Percentiles rank a stretch among this genome's conserved stretches.
Evolutionary conservation across 192 early-diverging fungal species (phyloP).

Genomic region (Mortierella antarctica): DNA sequence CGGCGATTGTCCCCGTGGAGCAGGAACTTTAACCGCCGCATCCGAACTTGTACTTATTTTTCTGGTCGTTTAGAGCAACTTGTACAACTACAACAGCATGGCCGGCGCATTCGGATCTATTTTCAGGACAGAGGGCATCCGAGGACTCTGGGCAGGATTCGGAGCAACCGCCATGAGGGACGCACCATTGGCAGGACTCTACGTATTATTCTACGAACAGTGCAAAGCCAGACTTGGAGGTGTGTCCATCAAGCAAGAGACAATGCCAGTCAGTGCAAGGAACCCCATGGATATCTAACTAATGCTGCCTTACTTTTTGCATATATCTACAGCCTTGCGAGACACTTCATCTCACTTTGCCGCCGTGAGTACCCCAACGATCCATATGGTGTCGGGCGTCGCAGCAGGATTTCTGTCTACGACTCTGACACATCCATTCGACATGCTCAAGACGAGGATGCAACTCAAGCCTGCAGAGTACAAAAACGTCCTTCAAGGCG

Average conservation of each 20-base stretch:
- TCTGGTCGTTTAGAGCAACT: conserved; percentile 70
- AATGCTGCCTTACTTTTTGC: not conserved
- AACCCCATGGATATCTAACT: too few relatives aligned
- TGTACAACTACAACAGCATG: conserved; percentile 85
- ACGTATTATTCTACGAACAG: conserved; percentile 89
- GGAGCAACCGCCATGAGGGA: conserved; percentile 90
- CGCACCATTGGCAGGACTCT: conserved; percentile 91
- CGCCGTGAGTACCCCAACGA: conserved; percentile 56
- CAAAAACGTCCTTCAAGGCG: conserved; percentile 58
- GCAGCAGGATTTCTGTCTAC: conserved; percentile 80
- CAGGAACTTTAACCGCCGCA: too few relatives aligned
- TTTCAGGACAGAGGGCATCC: conserved; percentile 71
- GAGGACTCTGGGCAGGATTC: conserved; percentile 88
- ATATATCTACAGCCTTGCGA: conserved; percentile 19
- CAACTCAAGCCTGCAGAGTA: conserved; percentile 86
- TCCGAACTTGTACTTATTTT: not conserved
- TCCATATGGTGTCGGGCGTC: conserved; percentile 72
- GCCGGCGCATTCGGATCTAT: conserved; percentile 75
- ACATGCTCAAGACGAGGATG: conserved; percentile 93
- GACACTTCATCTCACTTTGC: conserved; percentile 34
- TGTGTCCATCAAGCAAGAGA: conserved; percentile 14
- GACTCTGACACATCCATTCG: conserved; percentile 91
- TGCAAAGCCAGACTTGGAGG: conserved; percentile 66
- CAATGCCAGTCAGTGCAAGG: too few relatives aligned
- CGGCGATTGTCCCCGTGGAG: too few relatives aligned